Evolutionary conservation across 768 basidiomycete genomes (phyloP), one percentile per base, ranked within the genome.

Genomic region (Tylopilus subfusipes): DNA sequence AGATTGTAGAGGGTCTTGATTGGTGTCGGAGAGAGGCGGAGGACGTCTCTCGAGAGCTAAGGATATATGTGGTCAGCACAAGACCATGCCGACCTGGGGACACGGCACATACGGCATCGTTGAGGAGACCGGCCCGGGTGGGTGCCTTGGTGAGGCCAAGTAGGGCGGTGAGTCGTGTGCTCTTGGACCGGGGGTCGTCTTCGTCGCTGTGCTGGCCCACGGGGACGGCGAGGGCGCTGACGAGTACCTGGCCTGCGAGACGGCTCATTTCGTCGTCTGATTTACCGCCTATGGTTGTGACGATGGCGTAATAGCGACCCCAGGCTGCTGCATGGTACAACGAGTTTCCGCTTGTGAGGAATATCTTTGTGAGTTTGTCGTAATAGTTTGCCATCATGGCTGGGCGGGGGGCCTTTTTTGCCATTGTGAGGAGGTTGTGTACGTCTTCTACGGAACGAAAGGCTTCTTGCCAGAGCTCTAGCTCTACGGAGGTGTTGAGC

Each of bases 301-400:
- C 81, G 49, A 90, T 75, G 57, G 82, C 79, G 64, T 87, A 85
- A 69, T 94, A 97, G 52, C 86, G 80, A 42, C 88, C 84, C 94
- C 94, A 98, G 0, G 96, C 93, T 18, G 96, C 93, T 46, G 96
- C 95, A 68, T 98, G 96, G 75, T 93, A 98, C 14, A 99, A 77
- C 4, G 93, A 87, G 63, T 94, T 96, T 16, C 93, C 90, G 56
- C 89, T 92, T 78, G 94, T 96, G 64, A 95, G 79, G 78, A 98
- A 99, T 59, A 99, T 96, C 67, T 88, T 89, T 40, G 95, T 91
- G 59, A 98, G 83, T 74, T 98, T 98, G 72, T 98, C 94, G 74
- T 98, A 98, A 75, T 98, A 98, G 71, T 91, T 93, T 55, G 93
- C 93, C 95, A 98, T 98, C 93, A 98, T 96, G 13, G 86, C 81